phyloP scores from a whole-genome alignment of 2,329 filamentous ascomycete genomes.

The Catunica adiposa region DNA sequence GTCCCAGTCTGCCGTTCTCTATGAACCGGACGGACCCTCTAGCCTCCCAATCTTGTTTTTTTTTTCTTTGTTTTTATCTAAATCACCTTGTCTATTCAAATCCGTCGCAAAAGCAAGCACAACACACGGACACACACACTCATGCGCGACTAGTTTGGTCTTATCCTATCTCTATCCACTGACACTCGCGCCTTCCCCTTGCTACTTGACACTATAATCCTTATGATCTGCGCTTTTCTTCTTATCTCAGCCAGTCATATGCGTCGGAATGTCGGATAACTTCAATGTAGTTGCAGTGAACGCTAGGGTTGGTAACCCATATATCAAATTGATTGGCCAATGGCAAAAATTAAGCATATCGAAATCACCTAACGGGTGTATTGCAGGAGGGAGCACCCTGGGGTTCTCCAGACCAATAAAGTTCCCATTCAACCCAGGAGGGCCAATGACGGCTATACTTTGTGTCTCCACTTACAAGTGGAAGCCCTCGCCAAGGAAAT shows the following conservation, averaged over 20 bases:
- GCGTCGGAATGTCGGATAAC: not conserved
- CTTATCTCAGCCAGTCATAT: too few relatives aligned
- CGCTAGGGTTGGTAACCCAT: not conserved
- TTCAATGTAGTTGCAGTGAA: not conserved
- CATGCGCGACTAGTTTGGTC: not conserved
- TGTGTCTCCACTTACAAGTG: too few relatives aligned
- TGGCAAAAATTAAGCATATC: not conserved
- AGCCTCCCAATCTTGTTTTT: not conserved
- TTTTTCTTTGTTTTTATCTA: not conserved
- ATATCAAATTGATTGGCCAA: not conserved
- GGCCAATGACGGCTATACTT: too few relatives aligned
- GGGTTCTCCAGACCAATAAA: not conserved
- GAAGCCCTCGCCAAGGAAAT: too few relatives aligned
- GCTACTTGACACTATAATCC: not conserved
- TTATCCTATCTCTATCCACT: not conserved
- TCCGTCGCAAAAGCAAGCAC: not conserved
- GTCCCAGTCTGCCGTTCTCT: too few relatives aligned
- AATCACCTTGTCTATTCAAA: not conserved
- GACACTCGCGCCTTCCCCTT: not conserved
- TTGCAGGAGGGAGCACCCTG: not conserved
- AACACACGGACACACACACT: slow-evolving; percentile 1
- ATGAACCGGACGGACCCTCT: not conserved
- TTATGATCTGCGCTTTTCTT: too few relatives aligned
- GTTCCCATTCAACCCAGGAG: not conserved
- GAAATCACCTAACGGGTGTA: not conserved